Evolutionary conservation across 2,329 filamentous ascomycete genomes (phyloP), one percentile per base, ranked within the genome.

Genomic region (Paraphoma chrysanthemicola): DNA sequence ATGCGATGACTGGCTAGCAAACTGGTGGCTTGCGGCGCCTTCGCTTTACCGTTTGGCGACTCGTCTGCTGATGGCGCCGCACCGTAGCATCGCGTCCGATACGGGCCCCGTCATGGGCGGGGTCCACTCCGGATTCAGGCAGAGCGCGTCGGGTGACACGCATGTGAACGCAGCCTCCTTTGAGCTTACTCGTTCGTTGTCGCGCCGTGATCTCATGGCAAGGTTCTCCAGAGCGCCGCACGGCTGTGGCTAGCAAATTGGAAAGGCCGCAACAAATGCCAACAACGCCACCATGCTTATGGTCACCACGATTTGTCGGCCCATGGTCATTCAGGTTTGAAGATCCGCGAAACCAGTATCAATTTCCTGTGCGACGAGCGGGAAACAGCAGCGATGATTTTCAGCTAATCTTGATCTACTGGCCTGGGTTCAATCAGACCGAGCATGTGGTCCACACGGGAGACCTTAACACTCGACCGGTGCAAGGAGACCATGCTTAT

Each of bases 201-300:
- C 56, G 60, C 48, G 33, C 58, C 56, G 54, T 8, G 23, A 45
- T 23, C 44, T 51, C 55, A 48, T n/a, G 51, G 54, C 67, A 70
- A 57, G 69, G 65, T 70, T 71, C 69, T 72, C 70, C 67, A 70
- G 66, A 72, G 53, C 59, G 62, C 62, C 60, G 59, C 66, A 66
- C 69, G 67, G 70, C 44, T 72, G 66, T 70, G 67, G 68, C 69
- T 54, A 62, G 57, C 60, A 54, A 67, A 63, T 59, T 43, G 62
- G 63, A 56, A 64, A 56, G 51, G 66, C 63, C 48, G 61, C 53
- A 51, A 59, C 52, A 63, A 23, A 53, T 56, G 59, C 63, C 57
- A 67, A 60, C 16, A 45, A 47, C 66, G 69, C 67, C 69, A 65
- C 67, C 55, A 69, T 70, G 68, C 65, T 67, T 64, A 60, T 62